Conservation (phyloP, 2,329 filamentous ascomycete species). For the Verticillium nubilum region DNA sequence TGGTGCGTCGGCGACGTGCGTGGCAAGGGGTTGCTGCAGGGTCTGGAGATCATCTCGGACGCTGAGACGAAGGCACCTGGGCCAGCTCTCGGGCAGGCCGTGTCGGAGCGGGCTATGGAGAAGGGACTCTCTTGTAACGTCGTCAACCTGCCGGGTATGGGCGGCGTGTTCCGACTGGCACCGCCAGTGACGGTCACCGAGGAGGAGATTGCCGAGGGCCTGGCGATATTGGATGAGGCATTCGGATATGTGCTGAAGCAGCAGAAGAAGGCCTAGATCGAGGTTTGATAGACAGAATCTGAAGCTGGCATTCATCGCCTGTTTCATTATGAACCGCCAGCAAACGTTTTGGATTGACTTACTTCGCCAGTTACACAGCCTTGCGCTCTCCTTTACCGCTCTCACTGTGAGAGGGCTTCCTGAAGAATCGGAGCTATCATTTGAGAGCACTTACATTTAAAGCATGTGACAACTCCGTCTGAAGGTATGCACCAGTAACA, state of each 20-base stretch:
- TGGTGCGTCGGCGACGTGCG: constrained; percentile 48
- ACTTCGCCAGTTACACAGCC: no score
- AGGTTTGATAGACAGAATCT: neutral
- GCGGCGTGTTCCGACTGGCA: constrained; percentile 44
- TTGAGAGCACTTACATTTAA: no score
- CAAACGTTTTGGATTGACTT: no score
- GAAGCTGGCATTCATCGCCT: no score
- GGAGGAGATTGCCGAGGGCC: constrained; percentile 36
- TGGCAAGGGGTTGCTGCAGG: constrained; percentile 43
- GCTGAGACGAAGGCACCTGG: constrained; percentile 34
- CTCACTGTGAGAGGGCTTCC: no score
- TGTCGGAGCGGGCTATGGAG: constrained; percentile 37
- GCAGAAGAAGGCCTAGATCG: neutral
- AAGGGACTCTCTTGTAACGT: constrained; percentile 44
- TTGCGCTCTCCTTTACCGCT: no score
- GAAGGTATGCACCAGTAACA: neutral
- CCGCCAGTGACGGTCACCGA: constrained; percentile 43
- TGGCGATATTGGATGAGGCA: constrained; percentile 44
- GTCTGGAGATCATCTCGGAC: constrained; percentile 44
- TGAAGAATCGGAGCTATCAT: no score
- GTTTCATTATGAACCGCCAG: no score
- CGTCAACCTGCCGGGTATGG: constrained; percentile 39
- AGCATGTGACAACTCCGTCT: no score
- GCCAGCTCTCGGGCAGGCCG: constrained; percentile 32
- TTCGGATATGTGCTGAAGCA: constrained; percentile 25